Base-by-base conservation (phyloP, 306 rosid genomes). In the Quercus wislizeni region DNA sequence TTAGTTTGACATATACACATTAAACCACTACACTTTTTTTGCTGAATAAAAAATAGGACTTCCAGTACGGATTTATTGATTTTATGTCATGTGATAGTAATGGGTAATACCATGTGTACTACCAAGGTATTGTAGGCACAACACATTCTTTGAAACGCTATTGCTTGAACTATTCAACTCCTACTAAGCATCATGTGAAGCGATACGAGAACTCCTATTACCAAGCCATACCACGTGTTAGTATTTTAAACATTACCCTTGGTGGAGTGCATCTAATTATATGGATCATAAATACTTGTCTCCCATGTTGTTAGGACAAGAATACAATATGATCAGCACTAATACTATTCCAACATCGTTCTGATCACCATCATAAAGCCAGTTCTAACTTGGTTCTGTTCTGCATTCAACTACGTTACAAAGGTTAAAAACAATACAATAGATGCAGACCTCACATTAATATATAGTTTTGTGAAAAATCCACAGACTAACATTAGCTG, bases 61-160 rank as follows among this genome's bases (percentile, higher is more conserved):
- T 38, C 0, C 2, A 38, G 2, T 38, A 10, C 0, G 0, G 46
- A 38, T 2, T 38, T 1, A 38, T 38, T 38, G 46, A 38, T 38
- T 0, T 0, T 38, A 38, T 7, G 2, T 0, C 2, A 38, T 0
- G 11, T 38, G 46, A 38, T 2, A 0, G 0, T 0, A 7, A 38
- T 38, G 1, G 0, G 0, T 7, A 38, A 38, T 38, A 38, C 10
- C 0, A 38, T 0, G 0, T 38, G 0, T 38, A 7, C 0, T 0
- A 38, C 1, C 0, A 38, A 0, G 10, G 11, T 0, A 38, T 38
- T 38, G 46, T 38, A 38, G 46, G 1, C 11, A 38, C 2, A 38
- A 38, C 11, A 38, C 46, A 38, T 38, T 38, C 0, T 38, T 38
- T 38, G 0, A 38, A 38, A 2, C 1, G 0, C 2, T 10, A 38